Base-by-base conservation (phyloP, 495 filamentous ascomycete genomes). In the Talaromyces nanjingensis region DNA sequence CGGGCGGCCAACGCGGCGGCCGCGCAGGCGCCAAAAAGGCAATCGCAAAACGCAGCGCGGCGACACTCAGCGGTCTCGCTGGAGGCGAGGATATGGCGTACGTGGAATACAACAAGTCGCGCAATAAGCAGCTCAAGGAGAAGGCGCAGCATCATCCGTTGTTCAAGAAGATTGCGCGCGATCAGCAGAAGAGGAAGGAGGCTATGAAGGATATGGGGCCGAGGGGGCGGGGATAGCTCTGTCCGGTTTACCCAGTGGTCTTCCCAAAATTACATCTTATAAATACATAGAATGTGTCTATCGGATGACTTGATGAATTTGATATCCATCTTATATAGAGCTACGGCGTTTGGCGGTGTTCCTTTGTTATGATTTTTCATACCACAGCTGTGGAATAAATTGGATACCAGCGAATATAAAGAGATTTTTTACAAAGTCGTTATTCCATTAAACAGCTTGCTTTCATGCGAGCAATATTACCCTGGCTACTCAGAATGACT, bases 81-180 rank as follows among this genome's bases (percentile, higher is more conserved):
- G 94, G 94, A 49, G 94, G 92, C 0, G 89, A 96, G 72, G 91
- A 94, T 68, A 97, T 98, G 93, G 93, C 93, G 29, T 98, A 98
- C 72, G 88, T 93, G 60, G 96, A 98, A 76, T 88, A 88, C 70
- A 88, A 89, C 68, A 87, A 81, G 79, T 88, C 84, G 69, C 78
- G 79, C 65, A 91, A 91, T 69, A 92, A 90, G 76, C 87, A 96
- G 71, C 84, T 93, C 70, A 93, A 91, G 79, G 87, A 87, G 59
- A 90, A 91, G 65, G 69, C 62, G 16, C 72, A 67, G 7, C 80
- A 83, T 66, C 87, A 86, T 68, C 76, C 81, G 4, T 82, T 91
- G 71, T 96, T 98, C 74, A 89, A 87, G 74, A 96, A 96, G 77
- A 76, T 97, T 66, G 79, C 87, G 60, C 84, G 90, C 63, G 91